Evolutionary conservation across 1,284 basidiomycete species (phyloP), one percentile per base, ranked within the genome.

Genomic region (Tranzscheliella williamsii): DNA sequence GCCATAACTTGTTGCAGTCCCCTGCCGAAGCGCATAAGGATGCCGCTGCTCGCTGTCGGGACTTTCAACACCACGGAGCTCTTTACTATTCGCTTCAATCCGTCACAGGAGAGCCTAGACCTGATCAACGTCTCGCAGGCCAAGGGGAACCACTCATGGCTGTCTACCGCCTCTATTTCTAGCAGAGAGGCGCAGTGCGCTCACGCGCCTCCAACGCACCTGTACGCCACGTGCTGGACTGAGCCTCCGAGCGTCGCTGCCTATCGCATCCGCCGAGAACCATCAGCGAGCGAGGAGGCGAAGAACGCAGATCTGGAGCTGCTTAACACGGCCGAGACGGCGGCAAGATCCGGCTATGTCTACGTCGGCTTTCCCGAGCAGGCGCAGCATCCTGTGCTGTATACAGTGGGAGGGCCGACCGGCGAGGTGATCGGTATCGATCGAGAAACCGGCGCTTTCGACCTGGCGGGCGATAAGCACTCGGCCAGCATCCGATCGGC

Each of bases 341-440:
- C 54, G 12, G 54, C 60, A 1, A 46, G 65, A 24, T 63, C 58
- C 4, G 65, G 65, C 18, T 67, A 67, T 32, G 65, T 67, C 29
- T 55, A 54, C 15, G 52, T 64, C 33, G 56, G 55, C 20, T 57
- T 54, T 15, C 54, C 53, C 16, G 31, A 31, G 1, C 24, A 46
- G 5, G 38, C 24, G 5, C n/a, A 66, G 22, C 35, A 45, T 27
- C 69, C 70, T 34, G 73, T 73, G n/a, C 67, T 76, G n/a, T 79
- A 79, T 47, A 78, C 76, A 2, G 78, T 77, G 1, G 78, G 79
- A 24, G 79, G 79, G 18, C 75, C 79, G 2, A 75, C 78, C 13
- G 79, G 78, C 13, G 79, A 80, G 48, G 75, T 78, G 1, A 69
- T 79, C 30, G 56, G 58, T 1, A 38, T 80, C 18, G 71, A 78